Percentiles rank a stretch among this genome's conserved stretches.
These are phyloP conservation scores for Aspergillus fischeri DNA, from an alignment of 2,329 filamentous ascomycete genomes.

Conservation along the genomic window DNA sequence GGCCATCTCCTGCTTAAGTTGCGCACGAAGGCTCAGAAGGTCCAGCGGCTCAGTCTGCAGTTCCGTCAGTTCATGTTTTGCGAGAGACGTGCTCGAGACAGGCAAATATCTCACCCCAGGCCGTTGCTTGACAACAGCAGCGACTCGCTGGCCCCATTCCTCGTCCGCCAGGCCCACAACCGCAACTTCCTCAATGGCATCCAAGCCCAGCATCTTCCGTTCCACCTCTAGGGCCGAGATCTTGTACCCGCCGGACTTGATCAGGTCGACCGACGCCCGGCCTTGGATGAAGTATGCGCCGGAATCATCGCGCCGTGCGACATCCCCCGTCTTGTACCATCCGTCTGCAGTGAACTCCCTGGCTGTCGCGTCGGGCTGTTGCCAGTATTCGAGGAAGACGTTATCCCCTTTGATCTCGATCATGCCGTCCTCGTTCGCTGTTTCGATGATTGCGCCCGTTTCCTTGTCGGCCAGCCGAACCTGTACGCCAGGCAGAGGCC, in stretches of 20 bases:
- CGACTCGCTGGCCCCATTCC: constrained; percentile 54
- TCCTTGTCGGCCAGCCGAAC: constrained; percentile 44
- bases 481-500: constrained; percentile 45
- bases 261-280: constrained; percentile 50
- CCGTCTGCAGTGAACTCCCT: constrained; percentile 46
- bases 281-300: constrained; percentile 52
- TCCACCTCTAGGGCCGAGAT: constrained; percentile 54
- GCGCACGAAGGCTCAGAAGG: constrained; percentile 27
- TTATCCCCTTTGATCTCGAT: constrained; percentile 42
- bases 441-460: constrained; percentile 28
- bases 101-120: constrained; percentile 25
- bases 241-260: constrained; percentile 55
- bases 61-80: constrained; percentile 4
- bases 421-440: constrained; percentile 37
- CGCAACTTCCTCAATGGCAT: constrained; percentile 49
- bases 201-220: constrained; percentile 48
- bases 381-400: constrained; percentile 42
- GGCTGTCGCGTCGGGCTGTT: constrained; percentile 43
- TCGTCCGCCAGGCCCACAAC: constrained; percentile 52
- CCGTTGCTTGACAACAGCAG: constrained; percentile 46
- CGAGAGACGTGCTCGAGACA: not conserved
- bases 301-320: constrained; percentile 31
- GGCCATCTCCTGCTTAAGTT: constrained; percentile 53
- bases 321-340: constrained; percentile 49
- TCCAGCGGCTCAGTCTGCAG: constrained; percentile 25